phyloP scores from a whole-genome alignment of 2,329 filamentous ascomycete genomes.

The Botrytis paeoniae region DNA sequence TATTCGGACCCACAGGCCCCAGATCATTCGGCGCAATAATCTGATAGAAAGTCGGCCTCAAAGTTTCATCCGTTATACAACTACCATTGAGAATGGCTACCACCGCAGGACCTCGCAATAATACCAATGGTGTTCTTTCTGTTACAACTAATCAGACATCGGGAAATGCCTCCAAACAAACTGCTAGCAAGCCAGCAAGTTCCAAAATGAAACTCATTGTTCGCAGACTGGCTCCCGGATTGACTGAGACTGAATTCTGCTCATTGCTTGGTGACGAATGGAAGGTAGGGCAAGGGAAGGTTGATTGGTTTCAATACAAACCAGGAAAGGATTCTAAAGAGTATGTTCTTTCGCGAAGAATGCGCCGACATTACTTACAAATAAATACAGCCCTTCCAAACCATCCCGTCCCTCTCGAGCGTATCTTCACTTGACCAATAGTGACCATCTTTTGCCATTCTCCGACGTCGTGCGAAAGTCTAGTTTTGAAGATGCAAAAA shows the following conservation, averaged over 20 bases:
- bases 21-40: not conserved
- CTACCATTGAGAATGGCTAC: slow-evolving; percentile 18
- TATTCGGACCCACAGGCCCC: not conserved
- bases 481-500: slow-evolving; percentile 78
- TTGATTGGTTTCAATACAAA: slow-evolving; percentile 78
- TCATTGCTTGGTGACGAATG: slow-evolving; percentile 72
- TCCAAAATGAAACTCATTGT: slow-evolving; percentile 77
- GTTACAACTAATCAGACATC: slow-evolving; percentile 47
- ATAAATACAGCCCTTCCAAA: slow-evolving; percentile 66
- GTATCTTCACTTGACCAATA: slow-evolving; percentile 77
- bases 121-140: slow-evolving; percentile 53
- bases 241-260: slow-evolving; percentile 77
- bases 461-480: slow-evolving; percentile 66
- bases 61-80: not conserved
- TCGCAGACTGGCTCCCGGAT: slow-evolving; percentile 78
- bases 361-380: slow-evolving; percentile 17
- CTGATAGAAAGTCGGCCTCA: slow-evolving; percentile 13
- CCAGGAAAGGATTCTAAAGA: slow-evolving; percentile 78
- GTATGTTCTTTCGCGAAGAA: slow-evolving; percentile 48
- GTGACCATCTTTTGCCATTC: slow-evolving; percentile 63
- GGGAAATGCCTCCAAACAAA: slow-evolving; percentile 42
- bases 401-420: slow-evolving; percentile 76
- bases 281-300: slow-evolving; percentile 74
- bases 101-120: slow-evolving; percentile 34
- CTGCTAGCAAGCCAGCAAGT: slow-evolving; percentile 46